These are phyloP conservation scores for Bodo saltans DNA, from an alignment of 78 protist species.

Conservation along the genomic window DNA sequence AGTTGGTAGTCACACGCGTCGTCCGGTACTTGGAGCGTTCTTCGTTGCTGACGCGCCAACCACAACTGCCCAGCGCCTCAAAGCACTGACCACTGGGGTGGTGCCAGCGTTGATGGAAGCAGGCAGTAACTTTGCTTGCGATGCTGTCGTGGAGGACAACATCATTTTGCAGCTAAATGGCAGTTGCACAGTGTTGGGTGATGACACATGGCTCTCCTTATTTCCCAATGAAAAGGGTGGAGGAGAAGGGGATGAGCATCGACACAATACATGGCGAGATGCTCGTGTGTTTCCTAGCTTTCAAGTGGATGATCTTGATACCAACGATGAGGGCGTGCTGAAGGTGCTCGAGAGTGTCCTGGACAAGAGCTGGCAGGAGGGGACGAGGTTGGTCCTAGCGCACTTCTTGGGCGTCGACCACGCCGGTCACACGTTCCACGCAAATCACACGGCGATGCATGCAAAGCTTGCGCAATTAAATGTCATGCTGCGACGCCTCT, in stretches of 20 bases:
- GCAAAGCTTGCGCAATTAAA: constrained; percentile 55
- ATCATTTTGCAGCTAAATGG: constrained; percentile 55
- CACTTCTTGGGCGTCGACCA: constrained; percentile 96
- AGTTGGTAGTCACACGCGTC: no score
- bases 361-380: neutral
- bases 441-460: constrained; percentile 72
- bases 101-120: constrained; percentile 91
- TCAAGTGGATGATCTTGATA: constrained; percentile 83
- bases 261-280: no score
- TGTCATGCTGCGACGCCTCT: constrained; percentile 24
- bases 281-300: constrained; percentile 66
- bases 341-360: constrained; percentile 40
- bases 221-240: constrained; percentile 43
- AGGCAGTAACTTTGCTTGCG: constrained; percentile 53
- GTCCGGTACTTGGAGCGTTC: no score
- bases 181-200: constrained; percentile 73
- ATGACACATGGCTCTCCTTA: constrained; percentile 91
- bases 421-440: constrained; percentile 82
- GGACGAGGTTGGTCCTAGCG: constrained; percentile 69
- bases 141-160: constrained; percentile 76
- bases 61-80: constrained; percentile 89
- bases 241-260: neutral
- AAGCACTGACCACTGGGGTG: constrained; percentile 70
- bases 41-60: constrained; percentile 91
- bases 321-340: constrained; percentile 83